phyloP scores from a whole-genome alignment of 2,329 filamentous ascomycete species.

The Cladosporium sp. region DNA sequence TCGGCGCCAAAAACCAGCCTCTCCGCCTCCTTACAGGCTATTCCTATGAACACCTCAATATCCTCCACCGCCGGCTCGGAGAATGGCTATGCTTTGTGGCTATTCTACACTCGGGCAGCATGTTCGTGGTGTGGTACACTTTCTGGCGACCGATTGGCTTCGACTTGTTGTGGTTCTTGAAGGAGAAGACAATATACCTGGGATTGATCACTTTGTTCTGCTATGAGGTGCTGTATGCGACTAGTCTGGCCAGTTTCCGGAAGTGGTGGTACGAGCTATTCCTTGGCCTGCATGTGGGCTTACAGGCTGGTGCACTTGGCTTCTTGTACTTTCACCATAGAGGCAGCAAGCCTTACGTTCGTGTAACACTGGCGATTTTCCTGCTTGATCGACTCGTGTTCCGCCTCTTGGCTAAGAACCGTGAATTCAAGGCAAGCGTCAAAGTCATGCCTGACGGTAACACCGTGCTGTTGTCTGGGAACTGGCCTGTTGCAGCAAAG shows the following conservation, averaged over 20 bases:
- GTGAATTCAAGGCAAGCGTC: slow-evolving; percentile 51
- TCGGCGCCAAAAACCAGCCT: slow-evolving; percentile 67
- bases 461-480: slow-evolving; percentile 53
- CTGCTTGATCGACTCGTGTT: slow-evolving; percentile 59
- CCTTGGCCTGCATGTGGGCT: slow-evolving; percentile 57
- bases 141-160: slow-evolving; percentile 50
- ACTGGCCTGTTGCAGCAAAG: slow-evolving; percentile 40
- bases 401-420: slow-evolving; percentile 55
- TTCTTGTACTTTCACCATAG: slow-evolving; percentile 63
- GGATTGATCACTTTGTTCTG: slow-evolving; percentile 57
- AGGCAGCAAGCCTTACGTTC: slow-evolving; percentile 55
- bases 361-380: slow-evolving; percentile 57
- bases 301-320: slow-evolving; percentile 56
- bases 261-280: slow-evolving; percentile 64
- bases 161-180: slow-evolving; percentile 52
- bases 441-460: slow-evolving; percentile 57
- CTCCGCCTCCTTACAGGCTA: slow-evolving; percentile 60
- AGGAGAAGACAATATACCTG: slow-evolving; percentile 53
- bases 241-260: slow-evolving; percentile 60
- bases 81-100: slow-evolving; percentile 63
- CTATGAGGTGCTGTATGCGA: slow-evolving; percentile 64
- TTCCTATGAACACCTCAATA: slow-evolving; percentile 66
- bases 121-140: slow-evolving; percentile 57
- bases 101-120: slow-evolving; percentile 55
- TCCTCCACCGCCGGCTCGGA: slow-evolving; percentile 64